Evolutionary conservation across 2,329 filamentous ascomycete genomes (phyloP), one percentile per base, ranked within the genome.

Genomic region (Lachnellula arida): DNA sequence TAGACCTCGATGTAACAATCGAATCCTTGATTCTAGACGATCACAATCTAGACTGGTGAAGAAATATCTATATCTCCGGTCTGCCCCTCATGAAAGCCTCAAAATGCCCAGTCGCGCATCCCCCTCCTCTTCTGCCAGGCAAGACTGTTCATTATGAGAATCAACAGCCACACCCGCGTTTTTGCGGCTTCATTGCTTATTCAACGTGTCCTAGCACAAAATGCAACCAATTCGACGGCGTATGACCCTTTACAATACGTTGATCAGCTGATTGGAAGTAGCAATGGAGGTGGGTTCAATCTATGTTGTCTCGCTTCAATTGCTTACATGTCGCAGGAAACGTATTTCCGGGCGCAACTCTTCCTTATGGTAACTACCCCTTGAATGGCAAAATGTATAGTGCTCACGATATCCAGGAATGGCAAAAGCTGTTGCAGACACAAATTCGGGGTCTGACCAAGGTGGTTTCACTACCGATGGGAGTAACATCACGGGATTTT

Each of bases 341-440:
- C 66, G 80, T 81, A 35, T 82, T 82, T 53, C 74, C 79, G 1
- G 80, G 80, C 7, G 79, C 79, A 14, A 78, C 77, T 2, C 64
- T 78, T 37, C 79, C 79, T 5, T 82, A 79, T 61, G 55, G 54
- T 49, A 34, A 52, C 17, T 25, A 1, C 2, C 32, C 12, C n/a
- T 34, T 35, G 15, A 1, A 12, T n/a, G 14, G 5, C 6, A 2
- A 37, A n/a, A 17, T 17, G 5, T 32, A 14, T 28, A 51, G 9
- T 43, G 32, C 50, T 17, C n/a, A 70, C 69, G 71, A 47, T 47
- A 60, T 54, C 11, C 17, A 51, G 79, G 77, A 39, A 76, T 83
- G 68, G 80, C 78, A 37, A 83, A 82, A 64, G 77, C 79, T 1
- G 78, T 80, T 3, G 77, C 79, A 32, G 78, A 83, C 62, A 78